Conservation (phyloP, 2,329 filamentous ascomycete species). For the Xylariaceae sp. region DNA sequence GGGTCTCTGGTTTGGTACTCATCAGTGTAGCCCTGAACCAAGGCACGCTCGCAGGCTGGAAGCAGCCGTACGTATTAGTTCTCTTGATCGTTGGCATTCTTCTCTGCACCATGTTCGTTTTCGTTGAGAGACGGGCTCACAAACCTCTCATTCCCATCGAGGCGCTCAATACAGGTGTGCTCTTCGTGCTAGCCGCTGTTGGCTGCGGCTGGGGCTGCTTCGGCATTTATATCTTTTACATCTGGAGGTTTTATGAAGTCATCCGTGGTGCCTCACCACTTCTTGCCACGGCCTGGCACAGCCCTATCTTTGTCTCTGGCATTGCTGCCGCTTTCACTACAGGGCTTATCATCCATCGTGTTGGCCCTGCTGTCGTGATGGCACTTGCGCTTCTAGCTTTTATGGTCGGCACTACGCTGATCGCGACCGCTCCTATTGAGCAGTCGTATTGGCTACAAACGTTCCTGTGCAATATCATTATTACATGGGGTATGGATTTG, state of each 20-base stretch:
- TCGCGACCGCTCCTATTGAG: conserved; percentile 38
- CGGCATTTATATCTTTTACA: conserved; percentile 42
- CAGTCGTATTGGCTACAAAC: conserved; percentile 52
- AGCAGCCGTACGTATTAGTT: conserved; percentile 45
- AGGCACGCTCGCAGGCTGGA: conserved; percentile 49
- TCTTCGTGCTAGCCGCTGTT: conserved; percentile 46
- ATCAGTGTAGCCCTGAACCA: conserved; percentile 59
- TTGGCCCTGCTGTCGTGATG: conserved; percentile 32
- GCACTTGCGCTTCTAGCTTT: conserved; percentile 31
- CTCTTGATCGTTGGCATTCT: conserved; percentile 47
- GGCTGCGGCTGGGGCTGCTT: conserved; percentile 44
- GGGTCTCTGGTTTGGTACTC: conserved; percentile 48
- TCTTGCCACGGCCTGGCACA: conserved; percentile 35
- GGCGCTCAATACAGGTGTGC: conserved; percentile 42
- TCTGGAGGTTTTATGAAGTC: conserved; percentile 39
- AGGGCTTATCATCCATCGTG: conserved; percentile 29
- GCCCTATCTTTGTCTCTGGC: conserved; percentile 36
- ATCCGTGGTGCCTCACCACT: conserved; percentile 36
- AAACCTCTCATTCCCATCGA: conserved; percentile 50
- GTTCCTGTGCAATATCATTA: conserved; percentile 46
- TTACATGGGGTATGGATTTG: conserved; percentile 51
- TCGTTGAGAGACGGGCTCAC: conserved; percentile 43
- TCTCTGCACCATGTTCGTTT: conserved; percentile 46
- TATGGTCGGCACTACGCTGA: conserved; percentile 29
- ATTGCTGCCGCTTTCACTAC: conserved; percentile 32